Evolutionary conservation across 1,139 yeast genomes (phyloP), one percentile per base, ranked within the genome.

Genomic region (Magnusiomyces ingens): DNA sequence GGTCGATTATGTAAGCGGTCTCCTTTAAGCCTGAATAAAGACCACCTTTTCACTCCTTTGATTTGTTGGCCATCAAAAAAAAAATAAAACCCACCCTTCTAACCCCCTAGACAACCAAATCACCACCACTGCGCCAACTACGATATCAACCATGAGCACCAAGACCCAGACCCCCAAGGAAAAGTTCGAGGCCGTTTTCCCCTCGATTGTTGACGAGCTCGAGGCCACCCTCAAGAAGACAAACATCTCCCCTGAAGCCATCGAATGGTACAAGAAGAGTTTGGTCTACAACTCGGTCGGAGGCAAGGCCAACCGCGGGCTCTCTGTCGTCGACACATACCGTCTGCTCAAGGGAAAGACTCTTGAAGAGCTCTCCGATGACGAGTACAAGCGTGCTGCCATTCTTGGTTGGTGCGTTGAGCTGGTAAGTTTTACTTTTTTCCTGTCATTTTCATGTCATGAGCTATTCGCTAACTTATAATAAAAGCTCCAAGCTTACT

Each of bases 361-460:
- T 1, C 51, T 55, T n/a, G 79, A 76, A n/a, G 88, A 83, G 54
- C 77, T 93, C 57, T 63, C 76, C 17, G 77, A 71, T 35, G 85
- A 74, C 44, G 93, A 89, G 65, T 93, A 90, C 75, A 81, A 81
- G 70, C 84, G 83, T 66, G 89, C 89, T 48, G 95, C 98, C 12
- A 75, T 91, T 53, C 79, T 94, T 62, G 99, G 99, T 19, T 94
- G 99, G 99, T 79, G 91, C 62, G 83, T 94, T 63, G 99, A 94
- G 73, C 78, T 93, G 63, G 58, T 48, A 40, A 4, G 50, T 40
- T 32, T 35, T 21, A 17, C 21, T 22, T 18, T 40, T 38, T 21
- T 19, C n/a, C 21, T 19, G 35, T 19, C 42, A 10, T 19, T 43
- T 43, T 17, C 5, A 35, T 45, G 2, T 46, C 11, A 1, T 8